These are phyloP conservation scores for Dryadomyces quercus-mongolicae DNA, from an alignment of 2,329 filamentous ascomycete genomes.

Conservation along the genomic window DNA sequence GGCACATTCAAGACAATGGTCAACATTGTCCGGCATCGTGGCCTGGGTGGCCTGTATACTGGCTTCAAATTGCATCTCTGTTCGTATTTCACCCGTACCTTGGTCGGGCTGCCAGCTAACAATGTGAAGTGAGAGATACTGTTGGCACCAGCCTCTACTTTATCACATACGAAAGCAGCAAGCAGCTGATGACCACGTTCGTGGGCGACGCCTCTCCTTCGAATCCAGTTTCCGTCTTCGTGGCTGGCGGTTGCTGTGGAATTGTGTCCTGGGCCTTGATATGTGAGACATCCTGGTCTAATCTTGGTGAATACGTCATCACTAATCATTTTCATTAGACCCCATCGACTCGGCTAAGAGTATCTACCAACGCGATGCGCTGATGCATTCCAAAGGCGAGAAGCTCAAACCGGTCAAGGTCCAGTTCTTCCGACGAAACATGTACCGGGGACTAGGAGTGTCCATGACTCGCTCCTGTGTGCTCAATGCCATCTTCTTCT, in stretches of 20 bases:
- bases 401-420: conserved; percentile 59
- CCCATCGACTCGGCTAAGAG: conserved; percentile 75
- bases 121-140: conserved; percentile 57
- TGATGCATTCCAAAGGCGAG: conserved; percentile 56
- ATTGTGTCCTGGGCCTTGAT: conserved; percentile 73
- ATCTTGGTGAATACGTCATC: neutral
- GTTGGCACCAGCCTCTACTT: conserved; percentile 79
- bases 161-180: conserved; percentile 78
- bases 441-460: conserved; percentile 74
- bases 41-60: conserved; percentile 63
- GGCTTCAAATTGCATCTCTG: conserved; percentile 68
- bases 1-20: conserved; percentile 65
- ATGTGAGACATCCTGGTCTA: conserved; percentile 34
- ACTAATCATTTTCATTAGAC: conserved; percentile 25
- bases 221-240: conserved; percentile 65
- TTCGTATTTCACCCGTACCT: conserved; percentile 27
- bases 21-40: conserved; percentile 65
- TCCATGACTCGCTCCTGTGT: conserved; percentile 73
- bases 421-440: conserved; percentile 62
- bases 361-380: conserved; percentile 71
- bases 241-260: conserved; percentile 70
- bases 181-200: conserved; percentile 67
- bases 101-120: neutral
- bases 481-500: conserved; percentile 85
- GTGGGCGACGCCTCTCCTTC: conserved; percentile 61